A percentile compares a stretch with the other conserved stretches of the same genome.
phyloP scores from a whole-genome alignment of 345 rosid genomes.

The Populus pruinosa region DNA sequence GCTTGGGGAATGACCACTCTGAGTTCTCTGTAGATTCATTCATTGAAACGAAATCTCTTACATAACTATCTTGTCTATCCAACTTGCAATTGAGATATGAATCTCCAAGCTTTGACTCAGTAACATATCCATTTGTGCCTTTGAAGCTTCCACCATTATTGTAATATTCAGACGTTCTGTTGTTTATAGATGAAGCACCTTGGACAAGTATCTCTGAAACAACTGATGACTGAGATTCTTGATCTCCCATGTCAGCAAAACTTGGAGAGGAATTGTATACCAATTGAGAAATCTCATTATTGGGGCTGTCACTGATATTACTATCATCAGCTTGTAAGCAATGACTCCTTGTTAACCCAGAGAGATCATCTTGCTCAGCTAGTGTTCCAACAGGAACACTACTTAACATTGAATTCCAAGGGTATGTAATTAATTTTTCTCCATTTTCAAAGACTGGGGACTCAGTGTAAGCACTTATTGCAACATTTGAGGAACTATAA shows the following conservation, averaged over 20 bases:
- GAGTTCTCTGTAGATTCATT: conserved; percentile 24
- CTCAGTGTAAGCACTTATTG: background rate
- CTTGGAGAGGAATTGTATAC: conserved; percentile 24
- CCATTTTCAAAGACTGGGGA: background rate
- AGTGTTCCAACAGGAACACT: conserved; percentile 13
- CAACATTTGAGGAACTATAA: conserved; percentile 9
- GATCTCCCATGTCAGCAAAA: conserved; percentile 34
- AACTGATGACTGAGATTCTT: conserved; percentile 37
- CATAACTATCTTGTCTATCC: conserved; percentile 20
- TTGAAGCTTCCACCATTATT: conserved; percentile 27
- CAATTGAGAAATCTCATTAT: conserved; percentile 10
- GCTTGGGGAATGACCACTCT: conserved; percentile 28
- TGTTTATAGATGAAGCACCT: conserved; percentile 25
- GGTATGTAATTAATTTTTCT: conserved; percentile 6
- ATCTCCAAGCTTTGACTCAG: conserved; percentile 32
- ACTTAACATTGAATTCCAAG: conserved; percentile 30
- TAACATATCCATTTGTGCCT: conserved; percentile 20
- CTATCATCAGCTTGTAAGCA: conserved; percentile 13
- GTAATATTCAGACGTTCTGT: conserved; percentile 26
- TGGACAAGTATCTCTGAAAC: conserved; percentile 37
- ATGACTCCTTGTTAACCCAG: conserved; percentile 12
- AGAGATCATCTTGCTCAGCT: conserved; percentile 9
- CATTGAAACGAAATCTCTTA: conserved; percentile 21
- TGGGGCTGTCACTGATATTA: conserved; percentile 2
- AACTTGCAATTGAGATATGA: conserved; percentile 23